These are phyloP conservation scores for Laetiporus sulphureus DNA, from an alignment of 1,284 basidiomycete genomes.

Conservation along the genomic window DNA sequence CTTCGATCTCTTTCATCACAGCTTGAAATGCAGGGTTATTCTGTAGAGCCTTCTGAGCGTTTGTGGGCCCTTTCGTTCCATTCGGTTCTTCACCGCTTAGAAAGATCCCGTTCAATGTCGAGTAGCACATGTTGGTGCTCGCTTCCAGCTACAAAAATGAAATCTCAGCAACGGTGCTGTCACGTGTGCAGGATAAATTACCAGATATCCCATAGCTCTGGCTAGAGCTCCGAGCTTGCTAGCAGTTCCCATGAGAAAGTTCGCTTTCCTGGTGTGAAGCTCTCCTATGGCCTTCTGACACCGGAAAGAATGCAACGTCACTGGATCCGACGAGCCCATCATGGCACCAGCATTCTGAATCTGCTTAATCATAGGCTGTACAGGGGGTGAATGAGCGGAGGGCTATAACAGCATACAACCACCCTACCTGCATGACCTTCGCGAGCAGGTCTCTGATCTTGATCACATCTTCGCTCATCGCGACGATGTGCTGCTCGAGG, in stretches of 20 bases:
- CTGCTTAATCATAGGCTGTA: conserved; percentile 26
- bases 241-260: conserved; percentile 12
- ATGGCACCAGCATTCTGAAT: conserved; percentile 21
- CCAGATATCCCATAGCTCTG: conserved; percentile 77
- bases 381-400: too few species aligned
- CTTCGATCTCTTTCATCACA: conserved; percentile 59
- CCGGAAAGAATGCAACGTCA: conserved; percentile 50
- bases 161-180: conserved; percentile 19
- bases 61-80: conserved; percentile 33
- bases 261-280: conserved; percentile 28
- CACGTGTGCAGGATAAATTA: too few species aligned
- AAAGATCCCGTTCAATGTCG: conserved; percentile 42
- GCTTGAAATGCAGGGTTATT: conserved; percentile 55
- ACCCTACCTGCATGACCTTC: conserved; percentile 66
- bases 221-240: conserved; percentile 42
- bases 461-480: conserved; percentile 54
- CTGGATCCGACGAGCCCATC: conserved; percentile 30
- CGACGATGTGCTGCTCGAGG: conserved; percentile 65
- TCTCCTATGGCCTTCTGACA: conserved; percentile 34
- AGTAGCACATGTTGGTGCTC: conserved; percentile 75
- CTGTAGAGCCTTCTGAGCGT: conserved; percentile 35
- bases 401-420: neutral
- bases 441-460: conserved; percentile 52
- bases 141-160: conserved; percentile 63
- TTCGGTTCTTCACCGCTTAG: conserved; percentile 24